Percentiles rank a stretch among this genome's conserved stretches.
These are phyloP conservation scores for Begonia loranthoides DNA, from an alignment of 306 rosid species.

Conservation along the genomic window DNA sequence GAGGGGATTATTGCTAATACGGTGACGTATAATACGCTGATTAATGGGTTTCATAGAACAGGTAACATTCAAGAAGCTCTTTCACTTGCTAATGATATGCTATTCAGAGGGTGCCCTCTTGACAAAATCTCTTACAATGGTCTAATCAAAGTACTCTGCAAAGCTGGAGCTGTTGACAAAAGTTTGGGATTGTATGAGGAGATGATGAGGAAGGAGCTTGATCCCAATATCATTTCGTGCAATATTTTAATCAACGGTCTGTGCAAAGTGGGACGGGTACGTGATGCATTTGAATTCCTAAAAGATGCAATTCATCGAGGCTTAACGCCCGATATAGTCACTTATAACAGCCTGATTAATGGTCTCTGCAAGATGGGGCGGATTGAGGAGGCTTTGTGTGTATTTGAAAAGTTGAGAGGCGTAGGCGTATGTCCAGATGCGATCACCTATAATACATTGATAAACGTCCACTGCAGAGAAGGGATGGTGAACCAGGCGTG, in stretches of 20 bases:
- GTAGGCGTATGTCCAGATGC: conserved; percentile 66
- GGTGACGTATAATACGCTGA: conserved; percentile 71
- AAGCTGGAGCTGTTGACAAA: conserved; percentile 55
- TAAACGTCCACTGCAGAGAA: conserved; percentile 51
- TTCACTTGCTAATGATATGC: conserved; percentile 72
- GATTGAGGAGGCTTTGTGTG: conserved; percentile 49
- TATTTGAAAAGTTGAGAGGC: conserved; percentile 51
- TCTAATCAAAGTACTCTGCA: conserved; percentile 68
- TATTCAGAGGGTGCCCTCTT: conserved; percentile 60
- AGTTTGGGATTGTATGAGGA: conserved; percentile 59
- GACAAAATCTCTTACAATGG: conserved; percentile 72
- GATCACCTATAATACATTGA: conserved; percentile 67
- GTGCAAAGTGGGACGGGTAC: conserved; percentile 56
- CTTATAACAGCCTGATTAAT: conserved; percentile 70
- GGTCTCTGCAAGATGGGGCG: conserved; percentile 68
- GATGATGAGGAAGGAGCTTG: conserved; percentile 62
- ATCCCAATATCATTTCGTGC: conserved; percentile 38
- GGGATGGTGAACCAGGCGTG: conserved; percentile 54
- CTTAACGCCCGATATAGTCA: conserved; percentile 62
- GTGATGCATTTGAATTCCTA: conserved; percentile 58
- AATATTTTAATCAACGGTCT: conserved; percentile 69
- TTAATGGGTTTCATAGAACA: conserved; percentile 46
- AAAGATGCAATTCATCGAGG: conserved; percentile 63
- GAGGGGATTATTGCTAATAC: conserved; percentile 85
- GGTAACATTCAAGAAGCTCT: conserved; percentile 53